These are phyloP conservation scores for Dictyostelium purpureum DNA, from an alignment of 78 protist species.

Conservation along the genomic window DNA sequence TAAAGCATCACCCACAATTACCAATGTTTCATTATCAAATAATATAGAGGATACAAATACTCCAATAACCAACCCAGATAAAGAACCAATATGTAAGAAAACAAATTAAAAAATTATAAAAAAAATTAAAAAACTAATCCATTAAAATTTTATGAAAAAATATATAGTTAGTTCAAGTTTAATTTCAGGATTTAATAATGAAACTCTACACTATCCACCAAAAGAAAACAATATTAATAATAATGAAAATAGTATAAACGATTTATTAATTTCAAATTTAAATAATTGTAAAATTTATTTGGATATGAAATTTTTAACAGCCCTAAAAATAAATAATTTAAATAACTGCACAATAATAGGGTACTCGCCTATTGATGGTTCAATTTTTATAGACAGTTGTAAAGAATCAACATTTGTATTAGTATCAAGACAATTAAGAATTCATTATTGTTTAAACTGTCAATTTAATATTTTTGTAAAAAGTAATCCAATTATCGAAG, in stretches of 20 bases:
- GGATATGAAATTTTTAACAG: not conserved
- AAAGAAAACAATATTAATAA: not conserved
- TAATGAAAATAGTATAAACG: slow-evolving; percentile 10
- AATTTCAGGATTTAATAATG: not conserved
- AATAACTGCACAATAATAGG: not conserved
- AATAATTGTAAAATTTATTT: slow-evolving; percentile 2
- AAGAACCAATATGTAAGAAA: slow-evolving; percentile 10
- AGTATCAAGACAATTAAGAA: slow-evolving; percentile 48
- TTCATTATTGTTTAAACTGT: slow-evolving; percentile 25
- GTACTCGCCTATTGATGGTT: slow-evolving; percentile 21
- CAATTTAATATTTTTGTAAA: slow-evolving; percentile 37
- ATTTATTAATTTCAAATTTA: slow-evolving; percentile 26
- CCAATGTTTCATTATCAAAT: not conserved
- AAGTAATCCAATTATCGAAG: slow-evolving; percentile 60
- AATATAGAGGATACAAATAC: not conserved
- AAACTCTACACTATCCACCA: slow-evolving; percentile 6
- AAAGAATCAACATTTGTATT: not conserved
- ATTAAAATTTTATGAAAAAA: too few species aligned
- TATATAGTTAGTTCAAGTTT: not conserved
- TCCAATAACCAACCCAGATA: not conserved
- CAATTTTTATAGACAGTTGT: slow-evolving; percentile 61
- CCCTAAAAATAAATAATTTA: slow-evolving; percentile 21
- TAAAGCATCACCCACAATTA: not conserved
- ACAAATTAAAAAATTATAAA: not conserved
- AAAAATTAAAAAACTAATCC: too few species aligned